Evolutionary conservation across 345 rosid genomes (phyloP).

Genomic region (Isatis tinctoria): DNA sequence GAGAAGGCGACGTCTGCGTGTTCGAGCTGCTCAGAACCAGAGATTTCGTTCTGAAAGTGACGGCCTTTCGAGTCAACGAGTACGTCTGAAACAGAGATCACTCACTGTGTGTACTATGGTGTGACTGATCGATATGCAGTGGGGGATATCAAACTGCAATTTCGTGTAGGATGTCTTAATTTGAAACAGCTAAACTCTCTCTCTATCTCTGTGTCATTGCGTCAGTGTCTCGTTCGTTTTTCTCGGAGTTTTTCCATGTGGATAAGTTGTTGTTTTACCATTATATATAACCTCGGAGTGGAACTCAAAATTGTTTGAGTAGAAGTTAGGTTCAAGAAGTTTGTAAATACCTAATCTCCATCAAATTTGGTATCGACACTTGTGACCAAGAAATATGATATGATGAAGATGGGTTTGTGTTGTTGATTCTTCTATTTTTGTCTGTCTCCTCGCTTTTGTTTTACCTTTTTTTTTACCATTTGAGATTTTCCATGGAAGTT

Average conservation of each 20-base stretch:
- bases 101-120: slow-evolving; percentile 7
- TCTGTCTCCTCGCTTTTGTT: not conserved
- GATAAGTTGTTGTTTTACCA: slow-evolving; percentile 26
- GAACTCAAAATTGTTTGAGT: slow-evolving; percentile 22
- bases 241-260: slow-evolving; percentile 11
- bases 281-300: slow-evolving; percentile 30
- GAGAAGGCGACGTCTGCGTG: slow-evolving; percentile 88
- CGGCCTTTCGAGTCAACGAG: slow-evolving; percentile 55
- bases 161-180: slow-evolving; percentile 21
- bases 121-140: slow-evolving; percentile 8
- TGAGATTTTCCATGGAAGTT: no score
- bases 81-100: slow-evolving; percentile 26
- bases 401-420: slow-evolving; percentile 32
- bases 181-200: slow-evolving; percentile 21
- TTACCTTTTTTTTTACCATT: not conserved
- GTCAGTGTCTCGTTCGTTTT: slow-evolving; percentile 9
- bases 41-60: slow-evolving; percentile 80
- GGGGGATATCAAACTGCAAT: slow-evolving; percentile 9
- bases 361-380: slow-evolving; percentile 23
- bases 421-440: not conserved
- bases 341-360: slow-evolving; percentile 37
- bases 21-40: slow-evolving; percentile 67
- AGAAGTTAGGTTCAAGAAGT: slow-evolving; percentile 22
- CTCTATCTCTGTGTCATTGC: not conserved
- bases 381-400: slow-evolving; percentile 13